These are phyloP conservation scores for Penicillium rolfsii DNA, from an alignment of 2,329 filamentous ascomycete genomes.

Conservation along the genomic window DNA sequence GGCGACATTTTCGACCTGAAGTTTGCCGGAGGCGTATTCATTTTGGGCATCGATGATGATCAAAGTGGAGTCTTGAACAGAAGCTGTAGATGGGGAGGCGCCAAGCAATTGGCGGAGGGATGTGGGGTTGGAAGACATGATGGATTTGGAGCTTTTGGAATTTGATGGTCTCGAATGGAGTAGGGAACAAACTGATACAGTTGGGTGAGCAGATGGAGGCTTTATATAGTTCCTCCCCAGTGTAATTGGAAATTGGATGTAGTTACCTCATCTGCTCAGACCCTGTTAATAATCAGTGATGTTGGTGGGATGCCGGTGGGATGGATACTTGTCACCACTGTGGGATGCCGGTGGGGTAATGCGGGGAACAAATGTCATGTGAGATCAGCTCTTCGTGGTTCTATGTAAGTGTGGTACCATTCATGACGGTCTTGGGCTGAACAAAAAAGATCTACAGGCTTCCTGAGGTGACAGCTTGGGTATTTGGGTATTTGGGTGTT, in stretches of 20 bases:
- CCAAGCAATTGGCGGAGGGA: slow-evolving; percentile 60
- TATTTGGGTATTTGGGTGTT: not conserved
- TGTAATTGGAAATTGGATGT: not conserved
- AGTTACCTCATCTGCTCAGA: not conserved
- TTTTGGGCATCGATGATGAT: slow-evolving; percentile 74
- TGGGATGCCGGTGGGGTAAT: not conserved
- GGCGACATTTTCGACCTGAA: slow-evolving; percentile 59
- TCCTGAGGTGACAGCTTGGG: not conserved
- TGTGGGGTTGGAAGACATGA: not conserved
- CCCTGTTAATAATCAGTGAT: not conserved
- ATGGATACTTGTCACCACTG: not conserved
- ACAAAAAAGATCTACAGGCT: not conserved
- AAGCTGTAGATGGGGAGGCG: slow-evolving; percentile 58
- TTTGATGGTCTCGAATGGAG: not conserved
- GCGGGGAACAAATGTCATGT: not conserved
- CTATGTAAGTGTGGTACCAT: too few species aligned
- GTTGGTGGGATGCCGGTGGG: not conserved
- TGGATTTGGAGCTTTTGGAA: not conserved
- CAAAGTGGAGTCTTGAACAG: slow-evolving; percentile 61
- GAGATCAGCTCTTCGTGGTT: too few species aligned
- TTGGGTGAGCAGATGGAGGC: not conserved
- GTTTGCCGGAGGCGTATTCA: slow-evolving; percentile 61
- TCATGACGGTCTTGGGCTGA: not conserved
- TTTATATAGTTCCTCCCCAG: not conserved
- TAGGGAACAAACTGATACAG: not conserved